Evolutionary conservation across 2,329 filamentous ascomycete genomes (phyloP).

Genomic region (Daldinia sp.): DNA sequence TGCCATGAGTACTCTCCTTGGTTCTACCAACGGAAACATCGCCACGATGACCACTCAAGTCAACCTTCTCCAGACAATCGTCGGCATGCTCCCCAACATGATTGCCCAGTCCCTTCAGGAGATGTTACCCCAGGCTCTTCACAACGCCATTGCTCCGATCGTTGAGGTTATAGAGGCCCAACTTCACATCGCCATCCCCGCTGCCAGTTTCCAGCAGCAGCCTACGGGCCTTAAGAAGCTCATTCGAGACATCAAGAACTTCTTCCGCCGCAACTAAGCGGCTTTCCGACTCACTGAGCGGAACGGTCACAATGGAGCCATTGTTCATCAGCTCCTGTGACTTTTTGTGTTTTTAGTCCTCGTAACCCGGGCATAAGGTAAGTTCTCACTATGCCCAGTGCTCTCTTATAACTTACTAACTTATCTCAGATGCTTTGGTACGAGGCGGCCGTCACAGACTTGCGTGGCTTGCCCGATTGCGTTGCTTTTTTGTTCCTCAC

Average conservation of each 20-base stretch:
- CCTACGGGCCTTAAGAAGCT: slow-evolving; percentile 4
- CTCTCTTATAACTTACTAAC: no score
- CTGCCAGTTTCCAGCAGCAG: neutral
- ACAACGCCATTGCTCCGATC: slow-evolving; percentile 26
- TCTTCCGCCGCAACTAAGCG: neutral
- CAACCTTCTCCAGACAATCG: slow-evolving; percentile 37
- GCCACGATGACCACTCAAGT: slow-evolving; percentile 28
- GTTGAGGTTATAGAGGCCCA: slow-evolving; percentile 28
- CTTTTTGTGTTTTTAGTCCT: no score
- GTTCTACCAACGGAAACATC: slow-evolving; percentile 42
- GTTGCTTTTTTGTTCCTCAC: neutral
- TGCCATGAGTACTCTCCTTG: slow-evolving; percentile 39
- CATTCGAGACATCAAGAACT: slow-evolving; percentile 19
- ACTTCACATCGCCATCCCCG: slow-evolving; percentile 8
- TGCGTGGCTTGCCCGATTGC: neutral
- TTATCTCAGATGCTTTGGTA: no score
- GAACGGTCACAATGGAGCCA: neutral
- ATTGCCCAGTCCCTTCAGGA: slow-evolving; percentile 29
- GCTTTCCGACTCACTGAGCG: neutral
- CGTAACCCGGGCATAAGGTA: no score
- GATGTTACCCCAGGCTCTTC: slow-evolving; percentile 20
- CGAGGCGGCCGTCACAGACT: neutral
- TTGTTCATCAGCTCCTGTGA: no score
- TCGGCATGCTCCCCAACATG: slow-evolving; percentile 43
- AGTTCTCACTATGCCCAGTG: no score